Base-by-base conservation (phyloP, 352 stramenopile genomes). In the Pythium scleroteichum region DNA sequence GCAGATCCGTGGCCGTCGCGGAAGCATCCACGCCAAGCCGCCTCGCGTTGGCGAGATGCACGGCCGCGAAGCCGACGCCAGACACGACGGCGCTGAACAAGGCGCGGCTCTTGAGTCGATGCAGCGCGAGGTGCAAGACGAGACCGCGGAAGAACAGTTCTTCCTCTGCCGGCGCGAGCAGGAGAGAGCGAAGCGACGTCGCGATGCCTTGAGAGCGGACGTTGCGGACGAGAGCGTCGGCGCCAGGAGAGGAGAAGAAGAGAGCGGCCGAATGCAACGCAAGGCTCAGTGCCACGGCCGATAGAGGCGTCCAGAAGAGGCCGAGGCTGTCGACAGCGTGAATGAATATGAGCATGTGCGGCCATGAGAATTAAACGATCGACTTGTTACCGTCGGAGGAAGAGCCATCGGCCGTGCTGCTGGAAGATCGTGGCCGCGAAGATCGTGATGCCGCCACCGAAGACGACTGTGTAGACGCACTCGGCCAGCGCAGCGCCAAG, bases 141-240 rank as follows among this genome's bases (percentile, higher is more conserved):
- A 76, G 27, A 16, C 73, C 77, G 52, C 82, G 77, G 64, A 89
- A 91, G 46, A 87, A 84, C 2, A 91, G 61, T 51, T 91, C 82
- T 61, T 91, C 79, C 44, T 73, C 70, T 22, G 77, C 14, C 7
- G 82, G 79, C 40, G 63, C 69, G 6, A 87, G 53, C 4, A 87
- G 12, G 7, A 90, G 57, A 52, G 27, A 66, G 62, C 19, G 79
- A 19, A 75, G 49, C 26, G 46, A 53, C 16, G 39, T 48, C 3
- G 29, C 29, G 29, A 10, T 53, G 38, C 19, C 8, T 24, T 13
- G 19, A 51, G 23, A 41, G 27, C 14, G 26, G 27, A 26, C 16
- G 46, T 2, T 5, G 33, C 16, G 14, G 20, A 2, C 24, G 32
- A 19, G 0, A 13, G 5, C 12, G n/a, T 9, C 16, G 6, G 13